Percentiles rank a stretch among this genome's conserved stretches.
Conservation (phyloP, 2,329 filamentous ascomycete species). For the Ceratocystis lukuohia region DNA sequence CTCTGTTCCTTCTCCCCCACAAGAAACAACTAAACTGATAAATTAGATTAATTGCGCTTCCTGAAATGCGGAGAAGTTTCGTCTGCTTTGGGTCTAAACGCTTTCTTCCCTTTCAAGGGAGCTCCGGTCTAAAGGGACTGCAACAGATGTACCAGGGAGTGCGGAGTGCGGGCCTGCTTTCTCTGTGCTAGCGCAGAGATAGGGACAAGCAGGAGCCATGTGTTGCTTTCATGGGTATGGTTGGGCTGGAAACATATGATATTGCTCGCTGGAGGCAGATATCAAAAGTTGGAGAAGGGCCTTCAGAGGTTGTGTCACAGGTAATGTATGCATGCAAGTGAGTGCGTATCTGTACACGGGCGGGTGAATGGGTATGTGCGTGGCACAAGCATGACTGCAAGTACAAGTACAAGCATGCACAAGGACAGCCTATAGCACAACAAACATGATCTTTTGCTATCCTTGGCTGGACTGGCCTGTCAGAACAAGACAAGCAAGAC, state of each 20-base stretch:
- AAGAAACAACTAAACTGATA: background rate
- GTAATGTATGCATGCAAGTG: background rate
- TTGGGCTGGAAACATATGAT: background rate
- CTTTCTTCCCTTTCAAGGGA: background rate
- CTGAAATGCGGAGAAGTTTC: background rate
- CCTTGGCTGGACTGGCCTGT: too few relatives aligned
- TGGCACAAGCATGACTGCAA: background rate
- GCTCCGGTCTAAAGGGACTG: slow-evolving; percentile 9
- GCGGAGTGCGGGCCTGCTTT: background rate
- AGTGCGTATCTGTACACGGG: background rate
- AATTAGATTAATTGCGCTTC: background rate
- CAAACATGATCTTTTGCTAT: too few relatives aligned
- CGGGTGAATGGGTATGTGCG: background rate
- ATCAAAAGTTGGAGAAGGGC: background rate
- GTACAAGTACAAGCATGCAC: background rate
- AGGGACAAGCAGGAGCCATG: background rate
- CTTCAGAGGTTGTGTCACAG: background rate
- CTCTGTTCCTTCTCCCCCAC: background rate
- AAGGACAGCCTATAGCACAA: background rate
- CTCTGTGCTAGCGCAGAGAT: background rate
- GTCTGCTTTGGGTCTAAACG: slow-evolving; percentile 6
- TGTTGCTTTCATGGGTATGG: background rate
- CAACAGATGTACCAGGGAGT: background rate
- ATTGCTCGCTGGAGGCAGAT: background rate
- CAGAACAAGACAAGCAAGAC: too few relatives aligned